Evolutionary conservation across 257 asterid genomes (phyloP).

Genomic region (Paulownia fortunei): DNA sequence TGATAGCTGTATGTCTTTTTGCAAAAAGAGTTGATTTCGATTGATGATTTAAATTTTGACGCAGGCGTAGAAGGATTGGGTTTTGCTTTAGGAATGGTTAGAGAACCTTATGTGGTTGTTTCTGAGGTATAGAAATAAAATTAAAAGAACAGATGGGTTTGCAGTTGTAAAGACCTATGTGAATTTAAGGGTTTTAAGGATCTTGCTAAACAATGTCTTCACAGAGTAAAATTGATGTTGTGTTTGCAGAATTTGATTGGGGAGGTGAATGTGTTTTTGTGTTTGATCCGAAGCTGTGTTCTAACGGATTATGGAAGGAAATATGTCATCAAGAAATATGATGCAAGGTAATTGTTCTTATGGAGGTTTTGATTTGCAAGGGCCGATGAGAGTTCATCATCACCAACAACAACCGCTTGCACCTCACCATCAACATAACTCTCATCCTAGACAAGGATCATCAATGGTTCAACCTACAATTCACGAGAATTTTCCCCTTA

Average conservation of each 20-base stretch:
- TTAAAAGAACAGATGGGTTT: not conserved
- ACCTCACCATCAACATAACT: slow-evolving; percentile 41
- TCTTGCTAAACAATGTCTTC: slow-evolving; percentile 5
- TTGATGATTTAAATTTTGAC: slow-evolving; percentile 22
- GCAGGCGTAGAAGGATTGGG: not conserved
- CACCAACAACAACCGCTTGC: slow-evolving; percentile 45
- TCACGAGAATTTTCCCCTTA: slow-evolving; percentile 62
- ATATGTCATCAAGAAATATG: slow-evolving; percentile 52
- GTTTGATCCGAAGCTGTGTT: slow-evolving; percentile 31
- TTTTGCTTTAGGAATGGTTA: slow-evolving; percentile 5
- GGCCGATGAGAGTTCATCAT: slow-evolving; percentile 52
- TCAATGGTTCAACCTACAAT: slow-evolving; percentile 47
- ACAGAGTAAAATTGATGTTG: not conserved
- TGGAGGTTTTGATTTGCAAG: slow-evolving; percentile 61
- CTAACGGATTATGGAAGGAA: slow-evolving; percentile 48
- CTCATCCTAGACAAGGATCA: slow-evolving; percentile 47
- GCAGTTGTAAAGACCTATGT: not conserved
- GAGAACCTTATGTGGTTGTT: slow-evolving; percentile 6
- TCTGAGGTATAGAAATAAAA: not conserved
- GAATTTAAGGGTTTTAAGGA: slow-evolving; percentile 26
- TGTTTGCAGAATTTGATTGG: slow-evolving; percentile 27
- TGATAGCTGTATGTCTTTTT: not conserved
- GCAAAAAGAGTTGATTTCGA: not conserved
- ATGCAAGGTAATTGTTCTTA: slow-evolving; percentile 53
- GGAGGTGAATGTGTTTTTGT: slow-evolving; percentile 28